Conservation (phyloP, 257 asterid genomes). For the Apocynum venetum region DNA sequence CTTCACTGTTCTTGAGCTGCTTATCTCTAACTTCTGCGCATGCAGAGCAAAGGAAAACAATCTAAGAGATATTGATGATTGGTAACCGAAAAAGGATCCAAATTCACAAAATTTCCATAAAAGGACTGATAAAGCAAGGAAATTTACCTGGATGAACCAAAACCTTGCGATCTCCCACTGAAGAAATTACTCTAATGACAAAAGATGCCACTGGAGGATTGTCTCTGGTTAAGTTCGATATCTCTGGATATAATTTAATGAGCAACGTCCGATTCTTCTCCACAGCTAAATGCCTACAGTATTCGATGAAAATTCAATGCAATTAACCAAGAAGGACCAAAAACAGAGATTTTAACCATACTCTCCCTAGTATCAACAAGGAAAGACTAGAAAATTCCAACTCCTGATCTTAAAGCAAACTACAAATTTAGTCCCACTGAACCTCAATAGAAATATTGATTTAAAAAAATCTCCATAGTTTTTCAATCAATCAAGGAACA, state of each 20-base stretch:
- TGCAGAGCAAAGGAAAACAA: not conserved
- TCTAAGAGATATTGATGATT: not conserved
- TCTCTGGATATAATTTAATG: slow-evolving; percentile 73
- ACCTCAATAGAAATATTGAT: not conserved
- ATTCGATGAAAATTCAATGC: not conserved
- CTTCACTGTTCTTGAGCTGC: slow-evolving; percentile 77
- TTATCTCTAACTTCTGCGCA: slow-evolving; percentile 77
- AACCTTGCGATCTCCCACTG: slow-evolving; percentile 71
- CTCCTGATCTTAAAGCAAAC: not conserved
- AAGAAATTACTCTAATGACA: slow-evolving; percentile 60
- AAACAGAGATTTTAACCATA: not conserved
- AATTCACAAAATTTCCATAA: not conserved
- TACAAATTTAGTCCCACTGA: not conserved
- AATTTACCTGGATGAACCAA: slow-evolving; percentile 75
- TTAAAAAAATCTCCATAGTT: not conserved
- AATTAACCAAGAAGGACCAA: not conserved
- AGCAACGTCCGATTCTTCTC: slow-evolving; percentile 73
- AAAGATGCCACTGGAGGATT: slow-evolving; percentile 89
- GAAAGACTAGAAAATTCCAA: not conserved
- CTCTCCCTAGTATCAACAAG: slow-evolving; percentile 1
- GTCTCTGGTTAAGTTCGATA: slow-evolving; percentile 62
- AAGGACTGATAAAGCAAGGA: not conserved
- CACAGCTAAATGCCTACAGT: slow-evolving; percentile 79
- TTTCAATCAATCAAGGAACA: not conserved
- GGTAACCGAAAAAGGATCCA: not conserved